These are phyloP conservation scores for Euclidium syriacum DNA, from an alignment of 345 rosid genomes.

Conservation along the genomic window DNA sequence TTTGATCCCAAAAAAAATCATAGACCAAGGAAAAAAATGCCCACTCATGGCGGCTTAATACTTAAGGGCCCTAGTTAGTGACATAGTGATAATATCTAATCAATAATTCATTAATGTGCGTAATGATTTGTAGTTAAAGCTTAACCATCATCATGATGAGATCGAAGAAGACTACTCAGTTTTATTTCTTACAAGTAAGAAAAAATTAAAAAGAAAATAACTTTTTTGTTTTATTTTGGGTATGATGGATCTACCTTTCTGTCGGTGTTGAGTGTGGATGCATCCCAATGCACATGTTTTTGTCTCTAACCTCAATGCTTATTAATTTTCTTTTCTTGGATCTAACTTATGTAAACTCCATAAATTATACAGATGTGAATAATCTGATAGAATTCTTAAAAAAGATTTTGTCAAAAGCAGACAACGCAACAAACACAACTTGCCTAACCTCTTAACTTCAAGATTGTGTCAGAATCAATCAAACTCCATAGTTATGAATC, in stretches of 20 bases:
- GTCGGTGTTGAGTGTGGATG: slow-evolving; percentile 28
- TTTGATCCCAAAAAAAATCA: background rate
- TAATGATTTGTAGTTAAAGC: slow-evolving; percentile 20
- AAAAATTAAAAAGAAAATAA: background rate
- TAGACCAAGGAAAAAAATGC: background rate
- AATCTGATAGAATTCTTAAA: slow-evolving; percentile 2
- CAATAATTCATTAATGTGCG: slow-evolving; percentile 23
- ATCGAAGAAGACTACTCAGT: slow-evolving; percentile 8
- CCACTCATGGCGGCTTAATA: slow-evolving; percentile 8
- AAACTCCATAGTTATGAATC: background rate
- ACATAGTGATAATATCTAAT: background rate
- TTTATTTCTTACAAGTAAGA: background rate
- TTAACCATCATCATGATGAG: slow-evolving; percentile 6
- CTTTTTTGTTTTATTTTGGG: background rate
- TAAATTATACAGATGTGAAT: background rate
- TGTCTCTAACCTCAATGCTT: slow-evolving; percentile 10
- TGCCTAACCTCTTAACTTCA: background rate
- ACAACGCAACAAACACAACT: slow-evolving; percentile 1
- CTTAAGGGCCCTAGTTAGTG: slow-evolving; percentile 7
- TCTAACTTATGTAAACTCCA: background rate
- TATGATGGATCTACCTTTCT: slow-evolving; percentile 14
- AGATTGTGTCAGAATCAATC: slow-evolving; percentile 7
- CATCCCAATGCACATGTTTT: slow-evolving; percentile 21
- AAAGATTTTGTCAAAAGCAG: background rate
- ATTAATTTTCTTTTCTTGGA: slow-evolving; percentile 1